Evolutionary conservation across 225 moss, liverwort and hornwort species (phyloP).

Genomic region (Straminergon stramineum): DNA sequence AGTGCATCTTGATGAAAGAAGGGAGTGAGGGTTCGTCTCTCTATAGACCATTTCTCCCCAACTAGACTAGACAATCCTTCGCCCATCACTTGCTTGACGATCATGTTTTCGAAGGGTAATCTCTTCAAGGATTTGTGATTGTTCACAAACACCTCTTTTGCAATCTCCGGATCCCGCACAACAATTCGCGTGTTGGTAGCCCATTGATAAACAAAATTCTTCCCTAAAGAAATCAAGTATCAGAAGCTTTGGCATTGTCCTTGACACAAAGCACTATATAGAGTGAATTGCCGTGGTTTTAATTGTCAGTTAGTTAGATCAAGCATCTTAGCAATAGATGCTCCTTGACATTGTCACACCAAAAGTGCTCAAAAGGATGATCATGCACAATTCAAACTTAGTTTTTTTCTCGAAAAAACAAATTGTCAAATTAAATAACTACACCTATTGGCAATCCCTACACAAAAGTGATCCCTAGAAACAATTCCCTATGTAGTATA

Average conservation of each 20-base stretch:
- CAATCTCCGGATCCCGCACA: conserved; percentile 24
- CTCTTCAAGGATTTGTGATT: neutral
- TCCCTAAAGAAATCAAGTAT: neutral
- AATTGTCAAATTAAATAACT: no score
- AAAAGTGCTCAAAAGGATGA: neutral
- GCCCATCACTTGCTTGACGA: neutral
- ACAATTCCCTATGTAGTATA: neutral
- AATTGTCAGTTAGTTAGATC: neutral
- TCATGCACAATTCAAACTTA: neutral
- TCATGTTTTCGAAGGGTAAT: neutral
- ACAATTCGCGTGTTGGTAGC: neutral
- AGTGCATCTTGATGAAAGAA: conserved; percentile 22
- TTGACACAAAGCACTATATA: no score
- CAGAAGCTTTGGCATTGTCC: neutral
- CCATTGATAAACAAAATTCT: conserved; percentile 11
- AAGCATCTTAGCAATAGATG: neutral
- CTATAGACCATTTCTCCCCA: conserved; percentile 16
- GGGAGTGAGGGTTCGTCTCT: conserved; percentile 8
- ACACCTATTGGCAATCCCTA: neutral
- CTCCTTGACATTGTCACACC: neutral
- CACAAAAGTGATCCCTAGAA: neutral
- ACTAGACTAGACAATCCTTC: neutral
- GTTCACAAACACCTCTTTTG: neutral
- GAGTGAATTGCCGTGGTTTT: fast-evolving
- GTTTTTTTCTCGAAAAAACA: neutral